Evolutionary conservation across 345 rosid genomes (phyloP).

Genomic region (Aegle marmelos): DNA sequence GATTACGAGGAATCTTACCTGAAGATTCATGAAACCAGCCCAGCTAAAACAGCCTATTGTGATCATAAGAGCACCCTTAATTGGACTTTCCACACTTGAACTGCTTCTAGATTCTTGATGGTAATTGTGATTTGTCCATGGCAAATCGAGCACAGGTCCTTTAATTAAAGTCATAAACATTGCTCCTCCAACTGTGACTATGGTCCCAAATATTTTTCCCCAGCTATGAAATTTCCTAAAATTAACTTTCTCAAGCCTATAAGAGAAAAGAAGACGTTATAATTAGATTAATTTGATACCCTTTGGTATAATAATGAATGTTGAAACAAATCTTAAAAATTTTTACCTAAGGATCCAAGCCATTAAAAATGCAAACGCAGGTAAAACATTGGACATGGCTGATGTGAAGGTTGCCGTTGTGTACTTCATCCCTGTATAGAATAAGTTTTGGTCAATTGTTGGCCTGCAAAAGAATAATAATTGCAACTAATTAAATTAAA

Average conservation of each 20-base stretch:
- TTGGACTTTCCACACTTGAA: constrained; percentile 39
- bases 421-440: constrained; percentile 77
- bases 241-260: constrained; percentile 73
- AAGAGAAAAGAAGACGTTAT: neutral
- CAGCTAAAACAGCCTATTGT: constrained; percentile 49
- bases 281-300: neutral
- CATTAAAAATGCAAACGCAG: constrained; percentile 82
- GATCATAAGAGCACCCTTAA: constrained; percentile 57
- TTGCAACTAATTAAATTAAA: no score
- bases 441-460: constrained; percentile 58
- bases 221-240: constrained; percentile 55
- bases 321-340: no score
- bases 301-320: neutral
- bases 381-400: constrained; percentile 76
- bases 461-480: constrained; percentile 39
- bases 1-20: constrained; percentile 28
- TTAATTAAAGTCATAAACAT: constrained; percentile 75
- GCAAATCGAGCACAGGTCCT: constrained; percentile 57
- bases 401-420: constrained; percentile 82
- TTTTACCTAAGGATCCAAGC: constrained; percentile 75
- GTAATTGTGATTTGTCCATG: constrained; percentile 53
- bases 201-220: constrained; percentile 82
- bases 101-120: constrained; percentile 17
- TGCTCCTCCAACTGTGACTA: constrained; percentile 88
- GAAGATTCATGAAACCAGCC: constrained; percentile 64